Evolutionary conservation across 805 yeast genomes (phyloP), one percentile per base, ranked within the genome.

Genomic region (Wickerhamiella spandovensis): DNA sequence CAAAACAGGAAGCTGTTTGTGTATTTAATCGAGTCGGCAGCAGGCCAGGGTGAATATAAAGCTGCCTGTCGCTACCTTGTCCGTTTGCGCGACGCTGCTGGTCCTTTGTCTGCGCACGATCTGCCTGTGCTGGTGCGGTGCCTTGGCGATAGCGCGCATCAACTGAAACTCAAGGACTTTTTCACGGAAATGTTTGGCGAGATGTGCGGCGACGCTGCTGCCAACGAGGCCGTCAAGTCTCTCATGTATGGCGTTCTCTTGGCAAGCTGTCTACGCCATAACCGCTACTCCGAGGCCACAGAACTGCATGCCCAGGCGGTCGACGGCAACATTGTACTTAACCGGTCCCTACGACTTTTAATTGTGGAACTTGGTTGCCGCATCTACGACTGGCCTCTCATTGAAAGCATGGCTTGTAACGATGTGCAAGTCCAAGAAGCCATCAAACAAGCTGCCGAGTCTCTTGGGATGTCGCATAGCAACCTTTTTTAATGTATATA

Each of bases 201-300:
- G 3, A 35, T 60, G 47, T 10, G 45, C 21, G 38, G 37, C 8
- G 56, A 58, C 21, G 30, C 53, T 5, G 9, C 28, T 2, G 48
- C 55, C 30, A 39, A 50, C 37, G 47, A 25, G 15, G 51, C 52
- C 3, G 58, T 56, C 24, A 53, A 54, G 24, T 55, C 61, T 9
- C 51, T 62, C 7, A 25, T 60, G 13, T 53, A 59, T 43, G 61
- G 60, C 35, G 35, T 62, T 32, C 41, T 61, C 15, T 44, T 61
- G 30, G 49, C 54, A 7, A 46, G 49, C 32, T 44, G 42, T 5
- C 13, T 44, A 9, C 45, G 24, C 17, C 23, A 22, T 5, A 44
- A 17, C 23, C 24, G 23, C 17, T 28, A 23, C 37, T 3, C 21
- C n/a, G 22, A 28, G 18, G 38, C 28, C 8, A 9, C 17, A 6